Base-by-base conservation (phyloP, 2,329 filamentous ascomycete species). In the Trichoderma sp. region DNA sequence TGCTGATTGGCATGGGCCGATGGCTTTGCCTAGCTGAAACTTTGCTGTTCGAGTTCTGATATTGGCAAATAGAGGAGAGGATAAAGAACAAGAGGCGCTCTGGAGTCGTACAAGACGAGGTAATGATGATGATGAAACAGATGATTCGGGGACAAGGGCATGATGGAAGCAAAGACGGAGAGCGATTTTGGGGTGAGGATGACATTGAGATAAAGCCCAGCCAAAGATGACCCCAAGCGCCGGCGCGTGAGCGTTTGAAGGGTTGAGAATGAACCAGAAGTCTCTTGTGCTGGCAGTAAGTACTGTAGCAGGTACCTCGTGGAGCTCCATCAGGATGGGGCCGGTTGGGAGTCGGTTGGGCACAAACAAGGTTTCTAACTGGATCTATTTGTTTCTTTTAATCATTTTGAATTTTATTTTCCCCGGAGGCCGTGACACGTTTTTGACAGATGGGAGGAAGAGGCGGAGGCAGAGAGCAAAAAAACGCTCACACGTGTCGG, bases 341-440 rank as follows among this genome's bases (percentile, higher is more conserved):
- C 21, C 60, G 38, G 60, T 56, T 73, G 71, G 71, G 71, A 53
- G 35, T n/a, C 31, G 71, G 71, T 73, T 73, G 71, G 71, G 71
- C 71, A 73, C 60, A 33, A 65, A 73, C 60, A 64, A 27, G 60
- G n/a, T 35, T 45, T 27, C n/a, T 31, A 9, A 18, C 35, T 27
- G n/a, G 6, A 16, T 35, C n/a, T 38, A n/a, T 31, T 24, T 60
- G 5, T 9, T 71, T 41, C 9, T 29, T 14, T 33, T 35, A 18
- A 14, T 16, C 14, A 53, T n/a, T 33, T 14, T 29, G 27, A 9
- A 6, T 53, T 33, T 21, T 35, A 14, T 24, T 21, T 53, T 21
- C 64, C 38, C 38, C 33, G 12, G 62, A 64, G 62, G 33, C 63
- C 35, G 35, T 14, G 45, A 38, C 21, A 56, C 50, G n/a, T 56